phyloP scores from a whole-genome alignment of 2,329 filamentous ascomycete genomes.

The Magnaporthiopsis rhizophila region DNA sequence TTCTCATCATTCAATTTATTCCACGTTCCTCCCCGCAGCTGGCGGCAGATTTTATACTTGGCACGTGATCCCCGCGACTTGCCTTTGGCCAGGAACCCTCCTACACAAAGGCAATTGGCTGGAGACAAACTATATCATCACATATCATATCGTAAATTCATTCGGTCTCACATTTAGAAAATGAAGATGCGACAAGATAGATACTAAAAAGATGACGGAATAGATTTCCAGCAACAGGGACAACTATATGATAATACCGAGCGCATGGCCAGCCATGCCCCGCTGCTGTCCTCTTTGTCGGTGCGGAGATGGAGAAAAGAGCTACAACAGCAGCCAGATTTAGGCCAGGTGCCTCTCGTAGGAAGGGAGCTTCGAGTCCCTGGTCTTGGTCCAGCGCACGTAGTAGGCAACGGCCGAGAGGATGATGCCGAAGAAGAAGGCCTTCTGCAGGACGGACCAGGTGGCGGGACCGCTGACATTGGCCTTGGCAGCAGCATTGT shows the following conservation, averaged over 20 bases:
- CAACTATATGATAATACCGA: background rate
- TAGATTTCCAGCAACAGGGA: background rate
- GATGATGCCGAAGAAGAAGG: conserved; percentile 41
- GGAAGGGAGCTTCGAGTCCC: conserved; percentile 20
- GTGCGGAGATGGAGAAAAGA: background rate
- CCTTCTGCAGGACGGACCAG: conserved; percentile 40
- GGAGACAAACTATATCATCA: background rate
- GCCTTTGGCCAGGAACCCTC: background rate
- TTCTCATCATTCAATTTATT: background rate
- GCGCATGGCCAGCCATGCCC: background rate
- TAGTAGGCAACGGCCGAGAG: conserved; percentile 36
- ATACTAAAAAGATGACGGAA: background rate
- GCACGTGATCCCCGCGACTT: background rate
- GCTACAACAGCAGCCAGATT: background rate
- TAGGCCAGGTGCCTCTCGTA: conserved; percentile 38
- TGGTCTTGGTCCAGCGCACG: conserved; percentile 30
- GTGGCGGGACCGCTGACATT: background rate
- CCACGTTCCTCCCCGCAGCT: background rate
- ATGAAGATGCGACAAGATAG: background rate
- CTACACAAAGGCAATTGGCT: background rate
- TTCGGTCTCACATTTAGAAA: too few species aligned
- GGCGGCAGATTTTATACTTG: background rate
- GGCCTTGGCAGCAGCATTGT: conserved; percentile 15
- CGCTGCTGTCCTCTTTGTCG: background rate
- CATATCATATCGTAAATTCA: background rate